Evolutionary conservation across 1,139 yeast species (phyloP).

Genomic region (Tardiomyces blankii): DNA sequence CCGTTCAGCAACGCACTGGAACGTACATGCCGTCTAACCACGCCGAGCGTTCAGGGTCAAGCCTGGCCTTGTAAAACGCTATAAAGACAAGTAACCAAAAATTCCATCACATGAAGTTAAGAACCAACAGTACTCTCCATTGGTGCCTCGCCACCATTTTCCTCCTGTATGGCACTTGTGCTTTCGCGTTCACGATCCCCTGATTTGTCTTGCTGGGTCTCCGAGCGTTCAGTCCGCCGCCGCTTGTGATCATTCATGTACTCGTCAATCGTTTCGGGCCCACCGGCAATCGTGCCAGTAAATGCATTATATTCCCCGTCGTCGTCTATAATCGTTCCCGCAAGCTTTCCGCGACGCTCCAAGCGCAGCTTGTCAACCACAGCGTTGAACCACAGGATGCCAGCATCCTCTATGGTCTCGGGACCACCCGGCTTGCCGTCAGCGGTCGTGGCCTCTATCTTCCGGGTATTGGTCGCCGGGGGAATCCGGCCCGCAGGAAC

Average conservation of each 20-base stretch:
- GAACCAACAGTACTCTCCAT: no score
- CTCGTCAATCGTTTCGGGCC: slow-evolving; percentile 12
- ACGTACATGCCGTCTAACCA: no score
- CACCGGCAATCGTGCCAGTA: slow-evolving; percentile 13
- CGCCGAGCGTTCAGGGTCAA: no score
- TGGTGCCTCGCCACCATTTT: neutral
- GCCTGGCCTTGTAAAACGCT: no score
- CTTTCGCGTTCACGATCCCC: neutral
- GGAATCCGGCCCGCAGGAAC: slow-evolving; percentile 3
- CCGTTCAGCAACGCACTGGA: no score
- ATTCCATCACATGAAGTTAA: no score
- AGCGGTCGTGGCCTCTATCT: neutral
- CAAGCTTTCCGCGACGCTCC: neutral
- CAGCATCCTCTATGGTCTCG: slow-evolving; percentile 1
- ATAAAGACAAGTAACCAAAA: no score
- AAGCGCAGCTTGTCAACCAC: neutral
- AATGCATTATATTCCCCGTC: slow-evolving; percentile 12
- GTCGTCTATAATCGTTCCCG: slow-evolving; percentile 5
- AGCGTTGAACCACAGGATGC: slow-evolving; percentile 1
- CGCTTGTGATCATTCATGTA: slow-evolving; percentile 3
- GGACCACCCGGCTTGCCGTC: slow-evolving; percentile 1
- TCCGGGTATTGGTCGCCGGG: neutral
- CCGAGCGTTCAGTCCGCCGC: neutral
- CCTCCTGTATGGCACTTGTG: slow-evolving; percentile 5
- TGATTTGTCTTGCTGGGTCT: neutral